phyloP scores from a whole-genome alignment of 257 asterid genomes.

The Pogostemon cablin region DNA sequence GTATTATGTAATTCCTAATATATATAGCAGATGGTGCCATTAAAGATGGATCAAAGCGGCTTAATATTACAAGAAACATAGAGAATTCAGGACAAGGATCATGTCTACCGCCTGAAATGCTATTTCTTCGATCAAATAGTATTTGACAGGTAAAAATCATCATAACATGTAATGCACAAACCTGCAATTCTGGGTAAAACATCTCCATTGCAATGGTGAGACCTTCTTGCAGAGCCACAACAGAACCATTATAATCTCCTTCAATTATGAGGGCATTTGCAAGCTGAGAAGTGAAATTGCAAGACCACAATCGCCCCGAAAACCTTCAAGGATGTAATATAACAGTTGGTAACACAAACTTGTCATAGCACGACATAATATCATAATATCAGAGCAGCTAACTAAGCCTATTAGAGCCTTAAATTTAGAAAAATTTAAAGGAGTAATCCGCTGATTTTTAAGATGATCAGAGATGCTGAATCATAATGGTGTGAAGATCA shows the following conservation, averaged over 20 bases:
- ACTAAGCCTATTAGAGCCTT: slow-evolving; percentile 5
- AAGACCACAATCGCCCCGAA: slow-evolving; percentile 85
- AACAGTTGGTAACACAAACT: slow-evolving; percentile 25
- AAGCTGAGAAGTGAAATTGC: slow-evolving; percentile 96
- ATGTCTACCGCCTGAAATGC: slow-evolving; percentile 8
- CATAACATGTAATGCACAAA: slow-evolving; percentile 40
- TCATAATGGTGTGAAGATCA: slow-evolving; percentile 1
- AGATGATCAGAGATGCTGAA: slow-evolving; percentile 20
- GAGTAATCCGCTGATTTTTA: slow-evolving; percentile 5
- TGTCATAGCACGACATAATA: slow-evolving; percentile 27
- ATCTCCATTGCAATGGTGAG: slow-evolving; percentile 73
- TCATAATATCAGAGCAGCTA: slow-evolving; percentile 26
- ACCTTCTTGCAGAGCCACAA: slow-evolving; percentile 73
- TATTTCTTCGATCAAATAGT: slow-evolving; percentile 19
- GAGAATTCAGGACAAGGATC: slow-evolving; percentile 19
- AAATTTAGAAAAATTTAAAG: too few relatives aligned
- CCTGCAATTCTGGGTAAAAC: slow-evolving; percentile 98
- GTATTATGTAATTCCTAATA: slow-evolving; percentile 13
- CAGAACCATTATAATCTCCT: slow-evolving; percentile 82
- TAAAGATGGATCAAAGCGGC: slow-evolving; percentile 12
- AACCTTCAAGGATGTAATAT: slow-evolving; percentile 57
- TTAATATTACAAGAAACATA: slow-evolving; percentile 9
- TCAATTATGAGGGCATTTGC: slow-evolving; percentile 90
- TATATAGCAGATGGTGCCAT: not conserved
- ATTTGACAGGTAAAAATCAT: slow-evolving; percentile 27